These are phyloP conservation scores for Madurella mycetomatis DNA, from an alignment of 2,329 filamentous ascomycete genomes.

Conservation along the genomic window DNA sequence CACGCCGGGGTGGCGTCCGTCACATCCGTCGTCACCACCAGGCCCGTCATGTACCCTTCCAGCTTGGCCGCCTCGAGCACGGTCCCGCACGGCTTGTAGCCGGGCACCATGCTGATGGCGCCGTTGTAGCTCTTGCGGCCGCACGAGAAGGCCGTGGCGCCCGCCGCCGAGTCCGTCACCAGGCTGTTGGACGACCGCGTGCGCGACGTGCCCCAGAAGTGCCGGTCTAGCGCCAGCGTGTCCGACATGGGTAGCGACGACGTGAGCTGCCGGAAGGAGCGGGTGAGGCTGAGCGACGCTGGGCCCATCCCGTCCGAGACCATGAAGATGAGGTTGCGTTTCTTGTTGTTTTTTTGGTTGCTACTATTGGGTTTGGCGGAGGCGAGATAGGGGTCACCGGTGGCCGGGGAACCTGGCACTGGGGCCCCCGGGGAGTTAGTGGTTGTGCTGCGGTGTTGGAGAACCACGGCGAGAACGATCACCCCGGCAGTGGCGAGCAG, in stretches of 20 bases:
- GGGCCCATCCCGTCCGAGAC: slow-evolving; percentile 98
- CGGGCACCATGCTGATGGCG: slow-evolving; percentile 83
- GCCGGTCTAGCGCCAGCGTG: slow-evolving; percentile 74
- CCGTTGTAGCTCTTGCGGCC: slow-evolving; percentile 94
- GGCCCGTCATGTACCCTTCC: slow-evolving; percentile 84
- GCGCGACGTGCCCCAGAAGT: slow-evolving; percentile 85
- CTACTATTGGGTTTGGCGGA: slow-evolving; percentile 19
- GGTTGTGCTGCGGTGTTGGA: slow-evolving; percentile 64
- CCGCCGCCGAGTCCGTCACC: slow-evolving; percentile 94
- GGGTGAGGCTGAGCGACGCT: slow-evolving; percentile 79
- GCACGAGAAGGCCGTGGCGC: slow-evolving; percentile 93
- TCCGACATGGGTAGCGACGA: slow-evolving; percentile 70
- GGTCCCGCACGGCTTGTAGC: slow-evolving; percentile 83
- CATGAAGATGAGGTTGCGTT: slow-evolving; percentile 97
- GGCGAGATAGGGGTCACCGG: slow-evolving; percentile 29
- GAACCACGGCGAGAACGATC: slow-evolving; percentile 71
- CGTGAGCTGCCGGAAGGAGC: slow-evolving; percentile 77
- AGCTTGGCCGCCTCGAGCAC: slow-evolving; percentile 89
- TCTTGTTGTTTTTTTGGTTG: slow-evolving; percentile 42
- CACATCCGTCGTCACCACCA: slow-evolving; percentile 91
- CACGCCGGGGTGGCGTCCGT: slow-evolving; percentile 96
- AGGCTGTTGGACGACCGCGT: slow-evolving; percentile 80
- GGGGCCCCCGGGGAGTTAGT: slow-evolving; percentile 30
- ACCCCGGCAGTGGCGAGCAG: slow-evolving; percentile 73
- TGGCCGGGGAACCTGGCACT: slow-evolving; percentile 24